Conservation (phyloP, 805 yeast species). For the Cephaloascus fragrans region DNA sequence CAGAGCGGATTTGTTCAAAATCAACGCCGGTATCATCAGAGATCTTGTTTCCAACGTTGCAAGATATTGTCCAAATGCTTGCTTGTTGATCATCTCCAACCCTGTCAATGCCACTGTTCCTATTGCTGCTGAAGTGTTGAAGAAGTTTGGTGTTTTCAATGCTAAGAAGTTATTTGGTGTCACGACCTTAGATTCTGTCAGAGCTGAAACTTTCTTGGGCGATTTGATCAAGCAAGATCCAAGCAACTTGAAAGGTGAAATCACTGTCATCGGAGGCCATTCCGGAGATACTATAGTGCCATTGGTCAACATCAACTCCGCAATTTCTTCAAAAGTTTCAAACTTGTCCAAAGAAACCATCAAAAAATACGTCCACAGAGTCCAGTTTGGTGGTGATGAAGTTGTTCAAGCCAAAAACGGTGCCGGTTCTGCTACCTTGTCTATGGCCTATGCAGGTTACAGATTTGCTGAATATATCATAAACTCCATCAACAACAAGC, state of each 20-base stretch:
- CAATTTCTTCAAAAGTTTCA: constrained; percentile 20
- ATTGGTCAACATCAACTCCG: constrained; percentile 27
- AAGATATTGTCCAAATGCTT: constrained; percentile 27
- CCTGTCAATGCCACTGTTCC: constrained; percentile 39
- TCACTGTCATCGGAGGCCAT: constrained; percentile 48
- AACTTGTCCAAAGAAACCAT: constrained; percentile 32
- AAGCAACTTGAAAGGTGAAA: constrained; percentile 24
- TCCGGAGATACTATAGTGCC: constrained; percentile 50
- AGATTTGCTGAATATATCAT: constrained; percentile 35
- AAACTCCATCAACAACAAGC: constrained; percentile 26
- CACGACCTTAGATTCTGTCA: constrained; percentile 33
- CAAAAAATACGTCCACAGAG: constrained; percentile 35
- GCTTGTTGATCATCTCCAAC: constrained; percentile 34
- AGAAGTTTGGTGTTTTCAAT: constrained; percentile 34
- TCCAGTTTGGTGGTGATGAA: constrained; percentile 95
- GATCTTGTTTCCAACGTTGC: constrained; percentile 31
- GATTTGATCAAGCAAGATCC: constrained; percentile 22
- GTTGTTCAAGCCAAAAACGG: constrained; percentile 91
- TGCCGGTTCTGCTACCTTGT: constrained; percentile 87
- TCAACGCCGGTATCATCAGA: constrained; percentile 33
- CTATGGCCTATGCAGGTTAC: constrained; percentile 91
- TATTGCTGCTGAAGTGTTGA: constrained; percentile 38
- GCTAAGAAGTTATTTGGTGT: constrained; percentile 36
- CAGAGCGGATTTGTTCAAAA: constrained; percentile 35
- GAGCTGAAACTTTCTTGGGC: constrained; percentile 36